Evolutionary conservation across 2,329 filamentous ascomycete genomes (phyloP), one percentile per base, ranked within the genome.

Genomic region (Phoma sp.): DNA sequence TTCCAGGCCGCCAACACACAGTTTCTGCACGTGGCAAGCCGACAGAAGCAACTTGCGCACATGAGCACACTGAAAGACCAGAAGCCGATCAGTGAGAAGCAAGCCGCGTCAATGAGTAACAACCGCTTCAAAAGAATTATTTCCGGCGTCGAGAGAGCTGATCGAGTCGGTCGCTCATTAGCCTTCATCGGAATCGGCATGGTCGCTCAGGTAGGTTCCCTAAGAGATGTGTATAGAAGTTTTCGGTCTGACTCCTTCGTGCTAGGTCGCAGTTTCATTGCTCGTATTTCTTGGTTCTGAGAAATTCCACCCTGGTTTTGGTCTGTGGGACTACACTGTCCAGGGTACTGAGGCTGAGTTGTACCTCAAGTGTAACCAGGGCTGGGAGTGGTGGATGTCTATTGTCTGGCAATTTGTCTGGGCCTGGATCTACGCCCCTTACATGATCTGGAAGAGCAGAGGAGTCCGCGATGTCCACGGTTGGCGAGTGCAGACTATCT

Each of bases 401-500:
- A 68, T 74, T 11, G 64, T 72, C 2, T 74, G 71, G 71, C 71
- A 74, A 33, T 65, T 74, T 17, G 70, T 72, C 57, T 74, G 71
- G 71, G 61, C 68, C 2, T 74, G 71, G 71, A 48, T 74, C 4
- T 72, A 73, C 38, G 71, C 71, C 7, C 71, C 71, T 2, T 73
- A 70, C 49, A 59, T 69, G 46, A 59, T 74, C 9, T 73, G 69
- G 66, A 72, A 69, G 53, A 69, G 68, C 34, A 65, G 71, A 6
- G 62, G 64, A 9, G 66, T 74, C 5, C 62, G 64, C 28, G 71
- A 74, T 54, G 70, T 72, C 1, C 66, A 73, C 30, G 62, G 67
- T 17, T 74, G 70, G 71, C 56, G 69, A 5, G 23, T 68, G 1
- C 70, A 73, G 53, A 74, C 70, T 4, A 68, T 73, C 5, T 67